Evolutionary conservation across 768 basidiomycete genomes (phyloP), one percentile per base, ranked within the genome.

Genomic region (Ephemerocybe angulata): DNA sequence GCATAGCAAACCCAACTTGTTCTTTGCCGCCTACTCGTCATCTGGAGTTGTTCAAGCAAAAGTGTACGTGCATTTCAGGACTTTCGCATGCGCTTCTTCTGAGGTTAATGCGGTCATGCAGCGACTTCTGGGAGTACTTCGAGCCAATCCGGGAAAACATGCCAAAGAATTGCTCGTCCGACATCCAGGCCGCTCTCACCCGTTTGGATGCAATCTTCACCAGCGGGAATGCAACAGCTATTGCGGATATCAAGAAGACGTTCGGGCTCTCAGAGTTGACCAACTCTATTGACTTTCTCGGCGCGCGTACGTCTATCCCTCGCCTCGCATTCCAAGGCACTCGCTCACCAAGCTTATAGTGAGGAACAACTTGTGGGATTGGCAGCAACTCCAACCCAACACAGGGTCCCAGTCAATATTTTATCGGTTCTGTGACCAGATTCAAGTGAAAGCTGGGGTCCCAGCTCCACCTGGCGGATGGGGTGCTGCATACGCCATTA

Each of bases 161-260:
- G 85, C 83, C 87, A 2, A 48, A 62, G 58, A 90, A 90, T 66
- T 90, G 88, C 68, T 88, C 86, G 7, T 78, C 85, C 0, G 88
- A 90, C 61, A 77, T 88, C 28, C 71, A 86, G 64, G 78, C 77
- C 4, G 86, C 85, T 15, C 77, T 89, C 51, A 62, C 76, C 4
- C 77, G 86, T 59, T 69, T 89, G 35, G 88, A 89, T 62, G 49
- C 74, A 51, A 80, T 82, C 5, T 82, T 87, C 59, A 67, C 68
- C 0, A 70, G 70, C 3, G 72, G 72, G 1, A 71, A 83, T 56
- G 53, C 64, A 5, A 65, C 67, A 27, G 79, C 80, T 12, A 83
- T 87, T 31, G 67, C 82, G 53, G 61, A 59, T 21, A 66, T 89
- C 56, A 85, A 88, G 65, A 72, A 77, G 13, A 59, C 70, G 12